These are phyloP conservation scores for Rubia peregrina DNA, from an alignment of 305 asterid genomes.

Conservation along the genomic window DNA sequence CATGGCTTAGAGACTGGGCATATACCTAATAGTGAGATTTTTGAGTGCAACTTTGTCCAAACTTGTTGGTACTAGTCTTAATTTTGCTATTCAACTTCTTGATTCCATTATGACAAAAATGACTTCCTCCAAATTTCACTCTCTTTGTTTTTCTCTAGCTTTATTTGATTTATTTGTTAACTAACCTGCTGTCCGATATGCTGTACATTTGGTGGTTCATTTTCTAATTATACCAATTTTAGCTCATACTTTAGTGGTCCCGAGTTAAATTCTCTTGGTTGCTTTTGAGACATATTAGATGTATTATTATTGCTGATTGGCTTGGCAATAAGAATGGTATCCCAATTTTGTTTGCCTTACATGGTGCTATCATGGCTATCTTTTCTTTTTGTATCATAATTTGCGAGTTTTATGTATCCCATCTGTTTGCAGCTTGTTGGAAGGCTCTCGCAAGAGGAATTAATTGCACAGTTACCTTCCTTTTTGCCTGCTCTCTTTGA, in stretches of 20 bases:
- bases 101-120: too few species aligned
- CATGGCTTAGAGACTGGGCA: background rate
- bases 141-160: background rate
- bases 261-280: background rate
- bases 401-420: conserved; percentile 9
- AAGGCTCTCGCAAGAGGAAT: conserved; percentile 85
- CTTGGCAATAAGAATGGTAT: background rate
- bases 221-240: background rate
- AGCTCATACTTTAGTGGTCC: background rate
- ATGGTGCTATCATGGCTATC: background rate
- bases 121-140: background rate
- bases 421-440: conserved; percentile 67
- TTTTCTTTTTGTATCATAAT: background rate
- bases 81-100: background rate
- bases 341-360: background rate
- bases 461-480: conserved; percentile 73
- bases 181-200: background rate
- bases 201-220: background rate
- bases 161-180: background rate
- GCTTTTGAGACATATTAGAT: background rate
- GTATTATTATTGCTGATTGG: background rate
- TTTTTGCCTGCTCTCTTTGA: conserved; percentile 96
- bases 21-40: background rate
- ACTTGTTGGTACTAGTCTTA: background rate
- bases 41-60: background rate